Percentiles rank a stretch among this genome's conserved stretches.
These are phyloP conservation scores for Dionaea muscipula DNA, from an alignment of 179 eudicot species.

Conservation along the genomic window DNA sequence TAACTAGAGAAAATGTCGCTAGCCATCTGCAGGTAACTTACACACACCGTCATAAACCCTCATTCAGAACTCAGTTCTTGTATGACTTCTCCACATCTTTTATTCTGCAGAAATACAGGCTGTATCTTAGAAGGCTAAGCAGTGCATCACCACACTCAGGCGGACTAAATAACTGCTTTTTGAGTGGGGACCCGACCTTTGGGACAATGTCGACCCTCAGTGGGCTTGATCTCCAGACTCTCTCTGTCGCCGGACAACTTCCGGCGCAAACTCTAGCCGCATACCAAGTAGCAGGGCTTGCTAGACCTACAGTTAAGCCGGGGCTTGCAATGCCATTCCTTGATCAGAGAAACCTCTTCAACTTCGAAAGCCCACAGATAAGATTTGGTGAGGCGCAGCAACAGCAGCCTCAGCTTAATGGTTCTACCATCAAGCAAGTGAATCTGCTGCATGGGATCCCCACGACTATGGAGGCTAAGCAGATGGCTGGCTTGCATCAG, in stretches of 20 bases:
- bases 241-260: conserved; percentile 68
- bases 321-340: conserved; percentile 49
- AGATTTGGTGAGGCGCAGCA: conserved; percentile 49
- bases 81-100: background rate
- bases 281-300: conserved; percentile 39
- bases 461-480: conserved; percentile 74
- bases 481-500: conserved; percentile 49
- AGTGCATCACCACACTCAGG: conserved; percentile 70
- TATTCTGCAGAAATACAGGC: conserved; percentile 69
- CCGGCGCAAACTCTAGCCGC: conserved; percentile 74
- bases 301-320: conserved; percentile 39
- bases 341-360: conserved; percentile 78
- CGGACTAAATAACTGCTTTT: conserved; percentile 51
- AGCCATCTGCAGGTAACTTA: conserved; percentile 43
- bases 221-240: conserved; percentile 65
- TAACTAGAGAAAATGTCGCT: conserved; percentile 54
- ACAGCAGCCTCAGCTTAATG: conserved; percentile 14
- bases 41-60: background rate
- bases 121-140: conserved; percentile 87
- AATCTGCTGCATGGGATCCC: conserved; percentile 81
- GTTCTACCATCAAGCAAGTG: conserved; percentile 30
- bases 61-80: too few relatives aligned
- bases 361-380: conserved; percentile 53
- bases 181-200: conserved; percentile 46
- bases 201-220: conserved; percentile 45